These are phyloP conservation scores for Fusarium odoratissimum DNA, from an alignment of 2,329 filamentous ascomycete genomes.

Conservation along the genomic window DNA sequence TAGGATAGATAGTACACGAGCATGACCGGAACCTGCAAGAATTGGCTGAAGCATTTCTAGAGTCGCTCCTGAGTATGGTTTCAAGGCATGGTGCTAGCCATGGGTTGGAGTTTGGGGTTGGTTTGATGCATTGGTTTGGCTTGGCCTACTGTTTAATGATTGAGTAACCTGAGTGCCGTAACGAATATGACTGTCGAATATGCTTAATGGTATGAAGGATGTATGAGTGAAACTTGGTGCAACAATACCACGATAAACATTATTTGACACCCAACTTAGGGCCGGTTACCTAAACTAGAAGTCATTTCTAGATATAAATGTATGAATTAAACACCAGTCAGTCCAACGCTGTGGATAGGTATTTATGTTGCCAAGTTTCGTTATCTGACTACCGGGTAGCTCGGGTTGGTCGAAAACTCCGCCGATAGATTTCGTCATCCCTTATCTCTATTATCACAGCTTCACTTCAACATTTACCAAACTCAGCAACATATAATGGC, in stretches of 20 bases:
- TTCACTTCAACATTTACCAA: background rate
- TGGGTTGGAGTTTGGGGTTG: slow-evolving; percentile 22
- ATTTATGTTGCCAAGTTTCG: background rate
- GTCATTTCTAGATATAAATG: fast-evolving
- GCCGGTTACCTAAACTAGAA: fast-evolving
- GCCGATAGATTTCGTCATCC: background rate
- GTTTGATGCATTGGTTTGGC: slow-evolving; percentile 13
- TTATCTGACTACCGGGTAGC: slow-evolving; percentile 14
- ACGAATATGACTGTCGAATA: slow-evolving; percentile 13
- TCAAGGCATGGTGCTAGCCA: slow-evolving; percentile 22
- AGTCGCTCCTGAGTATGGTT: slow-evolving; percentile 6
- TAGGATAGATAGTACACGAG: background rate
- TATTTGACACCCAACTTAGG: background rate
- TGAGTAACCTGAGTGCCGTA: slow-evolving; percentile 22
- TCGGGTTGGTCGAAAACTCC: background rate
- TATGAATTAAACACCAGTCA: background rate
- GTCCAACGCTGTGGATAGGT: background rate
- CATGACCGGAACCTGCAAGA: background rate
- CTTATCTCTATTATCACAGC: background rate
- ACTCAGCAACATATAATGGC: slow-evolving; percentile 27
- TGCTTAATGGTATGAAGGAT: background rate
- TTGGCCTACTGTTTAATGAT: slow-evolving; percentile 17
- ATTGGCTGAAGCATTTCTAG: slow-evolving; percentile 10
- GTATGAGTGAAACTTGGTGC: background rate
- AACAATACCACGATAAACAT: background rate